Evolutionary conservation across 371 early-diverging fungal species (phyloP), one percentile per base, ranked within the genome.

Genomic region (Syncephalastrum monosporum): DNA sequence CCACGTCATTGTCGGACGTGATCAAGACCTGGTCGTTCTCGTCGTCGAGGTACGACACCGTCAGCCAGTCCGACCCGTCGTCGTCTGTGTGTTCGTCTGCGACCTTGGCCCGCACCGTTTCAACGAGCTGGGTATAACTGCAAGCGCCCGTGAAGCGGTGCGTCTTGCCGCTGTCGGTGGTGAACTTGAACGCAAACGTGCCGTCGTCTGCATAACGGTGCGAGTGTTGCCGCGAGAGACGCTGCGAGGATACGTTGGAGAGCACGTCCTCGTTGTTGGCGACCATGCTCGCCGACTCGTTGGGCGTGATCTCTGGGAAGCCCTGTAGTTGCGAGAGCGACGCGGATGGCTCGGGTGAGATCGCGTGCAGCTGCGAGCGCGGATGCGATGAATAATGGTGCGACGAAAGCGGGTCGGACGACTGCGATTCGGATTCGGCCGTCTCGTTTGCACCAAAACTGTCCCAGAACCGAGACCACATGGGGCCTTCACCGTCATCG

Each of bases 1-100:
- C 65, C 53, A 94, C 71, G 61, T 95, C 95, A 3, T 80, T 73
- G 57, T 90, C 89, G 47, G 81, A 77, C 17, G 82, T 81, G 57
- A 95, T 74, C 55, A 85, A 71, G 27, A 95, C 87, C 38, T 51
- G 33, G 38, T 95, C 95, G 48, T 86, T 82, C 47, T 95, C 95
- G 55, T 94, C 94, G 63, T 95, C 95, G 53, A 89, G 47, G 67
- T 94, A 95, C 4, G 82, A 86, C 25, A 95, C 68, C 15, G 72
- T 83, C 17, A 86, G 66, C 71, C 67, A 66, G 14, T 65, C 69
- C 7, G 46, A 29, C 3, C 54, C 53, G 8, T 46, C 50, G 42
- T 57, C 57, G 12, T 41, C 27, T 15, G 53, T 45, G 38, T 61
- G 55, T 16, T 69, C 69, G n/a, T 38, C 59, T 5, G 41, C 42